These are phyloP conservation scores for Dissoconium aciculare DNA, from an alignment of 2,329 filamentous ascomycete genomes.

Conservation along the genomic window DNA sequence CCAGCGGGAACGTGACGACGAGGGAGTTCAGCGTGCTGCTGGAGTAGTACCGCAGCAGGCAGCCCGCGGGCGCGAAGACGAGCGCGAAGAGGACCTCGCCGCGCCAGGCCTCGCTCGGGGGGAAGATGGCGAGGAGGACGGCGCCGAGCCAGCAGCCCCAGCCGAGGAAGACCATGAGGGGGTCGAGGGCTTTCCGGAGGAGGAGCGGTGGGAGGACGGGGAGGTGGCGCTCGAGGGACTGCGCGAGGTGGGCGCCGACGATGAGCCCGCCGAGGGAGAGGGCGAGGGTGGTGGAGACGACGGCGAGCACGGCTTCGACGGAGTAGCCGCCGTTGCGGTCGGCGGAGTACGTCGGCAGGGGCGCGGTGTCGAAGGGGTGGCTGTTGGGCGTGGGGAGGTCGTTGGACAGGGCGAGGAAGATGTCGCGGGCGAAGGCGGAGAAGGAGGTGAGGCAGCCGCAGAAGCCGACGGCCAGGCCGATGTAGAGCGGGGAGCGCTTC, in stretches of 20 bases:
- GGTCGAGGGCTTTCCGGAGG: conserved; percentile 49
- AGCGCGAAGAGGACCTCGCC: conserved; percentile 59
- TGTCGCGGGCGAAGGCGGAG: conserved; percentile 68
- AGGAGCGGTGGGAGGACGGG: conserved; percentile 46
- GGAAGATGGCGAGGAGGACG: conserved; percentile 54
- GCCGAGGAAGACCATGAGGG: conserved; percentile 46
- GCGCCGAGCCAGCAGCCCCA: conserved; percentile 66
- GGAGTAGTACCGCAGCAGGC: conserved; percentile 57
- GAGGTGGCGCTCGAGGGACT: conserved; percentile 41
- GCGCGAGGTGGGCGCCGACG: conserved; percentile 60
- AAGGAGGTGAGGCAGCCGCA: conserved; percentile 86
- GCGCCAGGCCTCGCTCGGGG: conserved; percentile 62
- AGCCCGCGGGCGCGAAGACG: conserved; percentile 70
- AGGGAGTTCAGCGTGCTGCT: conserved; percentile 57
- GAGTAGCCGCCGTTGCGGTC: conserved; percentile 58
- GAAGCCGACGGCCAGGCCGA: conserved; percentile 73
- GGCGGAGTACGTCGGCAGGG: conserved; percentile 5
- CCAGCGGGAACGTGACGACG: conserved; percentile 57
- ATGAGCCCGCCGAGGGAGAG: conserved; percentile 56
- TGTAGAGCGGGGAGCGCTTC: conserved; percentile 77
- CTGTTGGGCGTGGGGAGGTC: conserved; percentile 43
- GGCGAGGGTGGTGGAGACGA: conserved; percentile 56
- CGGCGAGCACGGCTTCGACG: conserved; percentile 64
- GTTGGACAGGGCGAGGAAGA: conserved; percentile 67
- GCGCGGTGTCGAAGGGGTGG: conserved; percentile 19